Conservation (phyloP, 768 basidiomycete genomes). For the Lactarius indigo region DNA sequence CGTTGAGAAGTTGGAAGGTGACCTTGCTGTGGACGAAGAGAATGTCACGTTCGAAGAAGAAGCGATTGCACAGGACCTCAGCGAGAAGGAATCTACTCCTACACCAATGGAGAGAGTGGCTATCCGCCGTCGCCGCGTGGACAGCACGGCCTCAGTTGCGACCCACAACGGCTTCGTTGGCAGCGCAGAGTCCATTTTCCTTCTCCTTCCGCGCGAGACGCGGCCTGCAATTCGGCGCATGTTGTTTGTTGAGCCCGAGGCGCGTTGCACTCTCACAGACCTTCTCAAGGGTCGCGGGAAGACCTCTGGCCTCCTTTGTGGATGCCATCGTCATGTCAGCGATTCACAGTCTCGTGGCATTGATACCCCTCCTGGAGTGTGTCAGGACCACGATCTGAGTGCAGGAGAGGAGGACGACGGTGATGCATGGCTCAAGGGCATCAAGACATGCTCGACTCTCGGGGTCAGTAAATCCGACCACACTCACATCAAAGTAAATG, state of each 20-base stretch:
- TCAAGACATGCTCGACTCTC: slow-evolving; percentile 60
- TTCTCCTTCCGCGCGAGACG: slow-evolving; percentile 90
- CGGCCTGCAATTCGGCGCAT: slow-evolving; percentile 88
- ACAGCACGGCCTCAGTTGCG: slow-evolving; percentile 40
- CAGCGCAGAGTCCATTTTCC: slow-evolving; percentile 93
- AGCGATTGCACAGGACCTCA: not conserved
- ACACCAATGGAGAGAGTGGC: not conserved
- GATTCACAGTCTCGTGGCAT: slow-evolving; percentile 37
- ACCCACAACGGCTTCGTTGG: slow-evolving; percentile 60
- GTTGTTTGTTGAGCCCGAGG: slow-evolving; percentile 85
- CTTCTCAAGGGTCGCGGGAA: slow-evolving; percentile 79
- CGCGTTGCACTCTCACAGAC: slow-evolving; percentile 90
- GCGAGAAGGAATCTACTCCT: slow-evolving; percentile 19
- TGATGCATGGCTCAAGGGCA: slow-evolving; percentile 82
- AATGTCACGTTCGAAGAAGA: slow-evolving; percentile 17
- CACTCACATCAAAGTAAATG: slow-evolving; percentile 66
- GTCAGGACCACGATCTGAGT: slow-evolving; percentile 62
- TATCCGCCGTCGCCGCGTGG: slow-evolving; percentile 29
- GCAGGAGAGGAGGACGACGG: slow-evolving; percentile 73
- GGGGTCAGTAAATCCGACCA: slow-evolving; percentile 48
- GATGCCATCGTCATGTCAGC: slow-evolving; percentile 45
- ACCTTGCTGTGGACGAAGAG: slow-evolving; percentile 21
- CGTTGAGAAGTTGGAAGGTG: not conserved
- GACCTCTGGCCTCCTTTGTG: slow-evolving; percentile 72
- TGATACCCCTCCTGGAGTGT: slow-evolving; percentile 41